Conservation (phyloP, 495 filamentous ascomycete genomes). For the Xylaria acuta region DNA sequence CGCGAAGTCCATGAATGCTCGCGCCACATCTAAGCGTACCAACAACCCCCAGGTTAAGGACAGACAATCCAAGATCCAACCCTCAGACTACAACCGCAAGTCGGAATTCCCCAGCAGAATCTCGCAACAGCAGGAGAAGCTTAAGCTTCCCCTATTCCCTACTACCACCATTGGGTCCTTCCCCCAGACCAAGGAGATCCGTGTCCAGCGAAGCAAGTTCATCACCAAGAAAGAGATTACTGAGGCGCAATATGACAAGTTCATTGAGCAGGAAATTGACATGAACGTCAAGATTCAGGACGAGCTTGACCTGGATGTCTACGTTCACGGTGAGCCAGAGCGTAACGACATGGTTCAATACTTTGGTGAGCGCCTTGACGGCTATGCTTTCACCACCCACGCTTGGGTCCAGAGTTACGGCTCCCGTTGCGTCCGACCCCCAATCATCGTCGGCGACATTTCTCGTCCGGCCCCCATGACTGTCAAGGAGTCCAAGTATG, state of each 20-base stretch:
- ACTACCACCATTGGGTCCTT: constrained; percentile 99
- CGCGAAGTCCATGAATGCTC: constrained; percentile 85
- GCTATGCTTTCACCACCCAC: constrained; percentile 98
- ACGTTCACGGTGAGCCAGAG: constrained; percentile 98
- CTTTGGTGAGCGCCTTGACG: constrained; percentile 95
- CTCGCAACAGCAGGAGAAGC: constrained; percentile 80
- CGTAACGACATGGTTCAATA: constrained; percentile 99
- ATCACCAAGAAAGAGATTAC: constrained; percentile 98
- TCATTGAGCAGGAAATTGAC: constrained; percentile 97
- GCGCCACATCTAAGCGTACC: constrained; percentile 88
- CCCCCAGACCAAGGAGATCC: constrained; percentile 98
- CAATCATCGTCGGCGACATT: constrained; percentile 98
- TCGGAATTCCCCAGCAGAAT: constrained; percentile 84
- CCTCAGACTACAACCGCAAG: constrained; percentile 87
- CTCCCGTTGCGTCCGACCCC: constrained; percentile 95
- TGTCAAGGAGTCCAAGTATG: constrained; percentile 99
- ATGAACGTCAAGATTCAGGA: constrained; percentile 95
- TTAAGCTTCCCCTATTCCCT: constrained; percentile 94
- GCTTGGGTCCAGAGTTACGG: constrained; percentile 99
- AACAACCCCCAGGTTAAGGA: constrained; percentile 97
- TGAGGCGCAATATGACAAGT: constrained; percentile 89
- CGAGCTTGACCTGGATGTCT: constrained; percentile 94
- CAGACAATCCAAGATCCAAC: constrained; percentile 83
- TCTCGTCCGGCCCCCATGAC: constrained; percentile 97
- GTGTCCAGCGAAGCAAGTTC: constrained; percentile 93